phyloP scores from a whole-genome alignment of 2,329 filamentous ascomycete genomes.

The Pseudocercospora musae region DNA sequence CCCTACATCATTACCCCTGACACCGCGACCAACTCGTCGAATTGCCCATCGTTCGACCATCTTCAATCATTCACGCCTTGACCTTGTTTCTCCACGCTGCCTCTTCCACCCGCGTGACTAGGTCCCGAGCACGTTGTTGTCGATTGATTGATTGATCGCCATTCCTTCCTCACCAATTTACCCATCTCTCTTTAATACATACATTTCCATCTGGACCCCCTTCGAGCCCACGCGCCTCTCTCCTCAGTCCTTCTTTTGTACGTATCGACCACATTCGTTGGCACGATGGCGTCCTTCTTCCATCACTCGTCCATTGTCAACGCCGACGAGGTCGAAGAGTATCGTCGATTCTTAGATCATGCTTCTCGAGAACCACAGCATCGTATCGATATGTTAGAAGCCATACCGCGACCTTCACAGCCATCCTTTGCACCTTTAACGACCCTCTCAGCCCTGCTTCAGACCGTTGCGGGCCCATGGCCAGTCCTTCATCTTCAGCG shows the following conservation, averaged over 20 bases:
- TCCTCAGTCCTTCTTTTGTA: slow-evolving; percentile 1
- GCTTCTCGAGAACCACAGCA: neutral
- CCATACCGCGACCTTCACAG: slow-evolving; percentile 20
- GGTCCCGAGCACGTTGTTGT: slow-evolving; percentile 8
- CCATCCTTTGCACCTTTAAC: slow-evolving; percentile 29
- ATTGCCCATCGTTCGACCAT: slow-evolving; percentile 15
- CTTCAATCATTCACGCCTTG: slow-evolving; percentile 5
- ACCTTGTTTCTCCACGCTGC: slow-evolving; percentile 7
- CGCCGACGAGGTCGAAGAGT: slow-evolving; percentile 9
- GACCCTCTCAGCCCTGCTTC: slow-evolving; percentile 27
- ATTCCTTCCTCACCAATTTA: slow-evolving; percentile 2
- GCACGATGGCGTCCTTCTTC: slow-evolving; percentile 17
- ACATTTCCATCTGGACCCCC: neutral
- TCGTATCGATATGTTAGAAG: slow-evolving; percentile 10
- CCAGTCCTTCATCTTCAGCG: slow-evolving; percentile 33
- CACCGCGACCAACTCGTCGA: slow-evolving; percentile 5
- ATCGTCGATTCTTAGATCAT: slow-evolving; percentile 10
- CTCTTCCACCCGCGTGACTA: neutral
- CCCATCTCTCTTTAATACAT: slow-evolving; percentile 9
- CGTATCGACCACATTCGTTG: neutral
- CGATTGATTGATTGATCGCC: slow-evolving; percentile 4
- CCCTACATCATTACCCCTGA: slow-evolving; percentile 3
- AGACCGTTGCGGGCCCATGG: slow-evolving; percentile 26
- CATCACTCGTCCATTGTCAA: slow-evolving; percentile 11
- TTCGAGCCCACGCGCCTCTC: neutral